Base-by-base conservation (phyloP, 179 eudicot species). In the Patellifolia procumbens region DNA sequence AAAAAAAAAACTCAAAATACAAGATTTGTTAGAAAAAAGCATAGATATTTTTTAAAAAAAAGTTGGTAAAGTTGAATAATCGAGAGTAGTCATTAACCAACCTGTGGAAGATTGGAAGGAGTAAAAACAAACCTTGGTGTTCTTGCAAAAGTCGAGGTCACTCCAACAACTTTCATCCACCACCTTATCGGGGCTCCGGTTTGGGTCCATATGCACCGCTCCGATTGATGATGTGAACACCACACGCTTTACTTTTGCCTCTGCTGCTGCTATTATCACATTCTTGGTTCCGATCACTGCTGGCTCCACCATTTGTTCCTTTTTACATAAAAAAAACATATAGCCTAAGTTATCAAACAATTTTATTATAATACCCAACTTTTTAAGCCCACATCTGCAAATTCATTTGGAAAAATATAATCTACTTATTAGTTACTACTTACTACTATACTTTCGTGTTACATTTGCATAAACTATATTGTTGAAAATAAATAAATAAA, bases 241-340 rank as follows among this genome's bases (percentile, higher is more conserved):
- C 75, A 94, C 97, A 2, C 97, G 97, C 76, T 90, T 82, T 45
- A 91, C 97, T 51, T 86, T 86, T 9, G 97, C 91, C 69, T 91
- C 93, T 0, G 91, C 89, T 17, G 99, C 95, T 28, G 97, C 97
- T 29, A 71, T 78, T 56, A 95, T 90, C 78, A 95, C 97, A 75
- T 91, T 82, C 76, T 85, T 86, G 0, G 99, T 88, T 48, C 99
- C 99, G 1, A 77, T 86, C 78, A 93, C 97, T 0, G 99, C 99
- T 31, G 97, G 97, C 70, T 93, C 99, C 85, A 95, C 97, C 99
- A 93, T 93, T 90, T 94, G 89, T 79, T 92, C 93, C 98, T 92
- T 74, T 84, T 85, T n/a, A n/a, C 24, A 10, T 66, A 82, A 79
- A 74, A 28, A 65, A 17, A 55, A 22, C 34, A 11, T 16, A 19